A percentile compares a stretch with the other conserved stretches of the same genome.
Evolutionary conservation across 306 rosid genomes (phyloP).

Genomic region (Pueraria montana): DNA sequence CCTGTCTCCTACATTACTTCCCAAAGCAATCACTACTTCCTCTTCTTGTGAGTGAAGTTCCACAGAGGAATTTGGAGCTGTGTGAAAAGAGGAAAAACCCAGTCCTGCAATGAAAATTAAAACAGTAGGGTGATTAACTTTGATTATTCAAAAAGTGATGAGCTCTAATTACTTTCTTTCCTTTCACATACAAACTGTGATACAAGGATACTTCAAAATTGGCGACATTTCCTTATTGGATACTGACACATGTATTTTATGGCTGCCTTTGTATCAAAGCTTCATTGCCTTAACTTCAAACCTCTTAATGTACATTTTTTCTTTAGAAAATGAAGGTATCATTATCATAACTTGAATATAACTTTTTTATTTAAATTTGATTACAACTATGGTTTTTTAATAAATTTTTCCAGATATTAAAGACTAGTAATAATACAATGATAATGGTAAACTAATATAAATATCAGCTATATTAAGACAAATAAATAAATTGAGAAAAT

Average conservation of each 20-base stretch:
- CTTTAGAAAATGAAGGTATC: neutral
- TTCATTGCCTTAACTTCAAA: neutral
- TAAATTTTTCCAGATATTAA: neutral
- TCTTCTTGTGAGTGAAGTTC: slow-evolving; percentile 79
- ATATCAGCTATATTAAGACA: neutral
- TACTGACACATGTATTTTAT: no score
- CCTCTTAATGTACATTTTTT: neutral
- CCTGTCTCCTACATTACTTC: slow-evolving; percentile 90
- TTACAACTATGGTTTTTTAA: neutral
- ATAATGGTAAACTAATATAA: neutral
- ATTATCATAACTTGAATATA: neutral
- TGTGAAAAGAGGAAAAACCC: slow-evolving; percentile 54
- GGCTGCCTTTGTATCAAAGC: neutral
- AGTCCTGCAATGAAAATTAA: slow-evolving; percentile 58
- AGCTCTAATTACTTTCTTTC: slow-evolving; percentile 22
- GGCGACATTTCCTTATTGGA: no score
- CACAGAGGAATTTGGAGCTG: slow-evolving; percentile 52
- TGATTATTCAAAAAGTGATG: neutral
- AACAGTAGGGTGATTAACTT: slow-evolving; percentile 37
- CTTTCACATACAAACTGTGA: slow-evolving; percentile 10
- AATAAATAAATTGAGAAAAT: neutral
- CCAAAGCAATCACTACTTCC: slow-evolving; percentile 94
- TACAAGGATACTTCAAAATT: neutral
- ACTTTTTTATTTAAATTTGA: neutral
- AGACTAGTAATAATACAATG: neutral